Evolutionary conservation across 2,329 filamentous ascomycete species (phyloP).

Genomic region (Nothopassalora personata): DNA sequence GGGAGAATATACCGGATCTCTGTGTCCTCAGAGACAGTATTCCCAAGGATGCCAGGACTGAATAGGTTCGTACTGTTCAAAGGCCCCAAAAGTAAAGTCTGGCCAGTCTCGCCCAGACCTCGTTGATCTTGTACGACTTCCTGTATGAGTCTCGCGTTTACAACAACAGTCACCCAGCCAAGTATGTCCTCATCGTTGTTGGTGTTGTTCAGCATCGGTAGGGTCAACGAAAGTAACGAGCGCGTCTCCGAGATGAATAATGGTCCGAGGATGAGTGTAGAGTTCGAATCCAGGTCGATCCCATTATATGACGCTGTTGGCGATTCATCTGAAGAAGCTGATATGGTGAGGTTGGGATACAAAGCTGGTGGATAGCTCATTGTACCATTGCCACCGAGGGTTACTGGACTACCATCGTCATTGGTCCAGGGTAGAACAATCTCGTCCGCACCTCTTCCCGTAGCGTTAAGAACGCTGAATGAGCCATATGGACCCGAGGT

Average conservation of each 20-base stretch:
- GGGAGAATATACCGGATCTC: conserved; percentile 29
- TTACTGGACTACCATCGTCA: conserved; percentile 53
- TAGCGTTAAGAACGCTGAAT: conserved; percentile 60
- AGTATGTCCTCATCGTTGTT: conserved; percentile 56
- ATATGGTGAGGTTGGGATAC: conserved; percentile 68
- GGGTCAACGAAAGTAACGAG: conserved; percentile 72
- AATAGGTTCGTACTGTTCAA: conserved; percentile 57
- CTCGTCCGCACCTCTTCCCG: conserved; percentile 44
- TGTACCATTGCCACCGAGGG: conserved; percentile 53
- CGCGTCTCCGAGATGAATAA: conserved; percentile 66
- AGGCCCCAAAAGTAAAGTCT: conserved; percentile 67
- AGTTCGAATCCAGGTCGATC: conserved; percentile 39
- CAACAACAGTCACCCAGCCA: conserved; percentile 76
- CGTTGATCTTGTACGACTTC: conserved; percentile 59
- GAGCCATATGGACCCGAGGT: conserved; percentile 48
- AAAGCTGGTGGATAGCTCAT: conserved; percentile 64
- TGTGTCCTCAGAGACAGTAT: conserved; percentile 16
- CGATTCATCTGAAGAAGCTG: conserved; percentile 33
- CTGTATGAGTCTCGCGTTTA: conserved; percentile 60
- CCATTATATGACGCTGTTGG: conserved; percentile 41
- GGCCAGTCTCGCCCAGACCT: conserved; percentile 66
- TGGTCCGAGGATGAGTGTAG: conserved; percentile 68
- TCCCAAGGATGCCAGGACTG: conserved; percentile 28
- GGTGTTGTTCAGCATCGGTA: conserved; percentile 68
- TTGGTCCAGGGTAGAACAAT: conserved; percentile 59